Evolutionary conservation across 1,284 basidiomycete genomes (phyloP), one percentile per base, ranked within the genome.

Genomic region (Apiotrichum sp.): DNA sequence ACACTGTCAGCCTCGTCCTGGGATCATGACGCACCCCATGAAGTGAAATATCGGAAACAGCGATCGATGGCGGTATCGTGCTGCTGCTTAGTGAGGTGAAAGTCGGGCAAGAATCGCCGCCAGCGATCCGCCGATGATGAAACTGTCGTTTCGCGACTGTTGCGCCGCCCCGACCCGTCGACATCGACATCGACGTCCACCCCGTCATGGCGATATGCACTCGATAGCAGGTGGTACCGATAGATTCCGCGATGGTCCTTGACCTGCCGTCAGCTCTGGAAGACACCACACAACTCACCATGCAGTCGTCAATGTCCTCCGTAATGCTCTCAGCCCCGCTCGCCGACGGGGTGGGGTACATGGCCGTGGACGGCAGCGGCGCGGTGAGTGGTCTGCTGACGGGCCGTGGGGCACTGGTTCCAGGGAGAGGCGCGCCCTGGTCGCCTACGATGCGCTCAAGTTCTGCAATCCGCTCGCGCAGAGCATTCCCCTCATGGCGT

Each of bases 21-120:
- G 22, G 36, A 38, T 13, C 36, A 38, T 13, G 36, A 38, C 36
- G 36, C 13, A 38, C 36, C 36, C 52, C 56, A 57, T 38, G 36
- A 38, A 4, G 64, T 59, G 51, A 61, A 66, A 49, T 66, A 68
- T 2, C 65, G 58, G 44, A 68, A 66, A 57, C 66, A 68, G 11
- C 65, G 56, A 39, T 68, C 65, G 2, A 68, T 16, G 11, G 58
- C 63, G 6, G 56, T 35, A 5, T 60, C 56, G 38, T 68, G 66
- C 36, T 66, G 63, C 35, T 53, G 51, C 8, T 57, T 49, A 5
- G 60, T 63, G 10, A 68, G 38, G n/a, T 46, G 38, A 31, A 62
- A 52, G 13, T 63, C 56, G 3, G 52, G 47, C 0, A 59, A 43
- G 31, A 46, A 59, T 2, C 57, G 53, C n/a, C 34, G 8, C 36